A percentile compares a stretch with the other conserved stretches of the same genome.
Conservation (phyloP, 192 early-diverging fungal genomes). For the Entomortierella parvispora region DNA sequence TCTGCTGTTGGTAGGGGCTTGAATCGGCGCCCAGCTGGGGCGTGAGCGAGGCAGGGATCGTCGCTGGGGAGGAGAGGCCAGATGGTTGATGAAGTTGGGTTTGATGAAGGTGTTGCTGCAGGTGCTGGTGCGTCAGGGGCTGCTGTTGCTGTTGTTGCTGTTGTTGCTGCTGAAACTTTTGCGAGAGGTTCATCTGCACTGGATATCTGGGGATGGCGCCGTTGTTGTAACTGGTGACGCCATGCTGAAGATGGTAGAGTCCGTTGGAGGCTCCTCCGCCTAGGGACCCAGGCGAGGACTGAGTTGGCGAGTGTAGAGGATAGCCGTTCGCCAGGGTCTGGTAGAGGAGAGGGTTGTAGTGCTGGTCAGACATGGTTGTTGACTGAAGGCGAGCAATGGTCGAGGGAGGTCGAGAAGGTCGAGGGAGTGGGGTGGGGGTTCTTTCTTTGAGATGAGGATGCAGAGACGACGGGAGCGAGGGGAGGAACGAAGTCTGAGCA, state of each 20-base stretch:
- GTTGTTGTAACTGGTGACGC: constrained; percentile 52
- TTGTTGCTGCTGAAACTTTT: constrained; percentile 61
- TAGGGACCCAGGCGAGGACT: constrained; percentile 37
- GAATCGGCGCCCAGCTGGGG: constrained; percentile 52
- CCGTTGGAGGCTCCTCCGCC: constrained; percentile 27
- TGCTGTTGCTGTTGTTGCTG: constrained; percentile 57
- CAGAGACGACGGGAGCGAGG: not conserved
- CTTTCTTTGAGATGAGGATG: too few relatives aligned
- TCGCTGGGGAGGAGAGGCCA: constrained; percentile 43
- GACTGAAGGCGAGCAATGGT: too few relatives aligned
- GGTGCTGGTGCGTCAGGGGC: constrained; percentile 41
- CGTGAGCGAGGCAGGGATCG: constrained; percentile 38
- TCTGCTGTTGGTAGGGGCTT: constrained; percentile 78
- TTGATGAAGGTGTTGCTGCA: constrained; percentile 50
- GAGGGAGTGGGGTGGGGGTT: too few relatives aligned
- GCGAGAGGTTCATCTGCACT: constrained; percentile 59
- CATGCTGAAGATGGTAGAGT: constrained; percentile 41
- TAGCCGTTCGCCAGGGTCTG: constrained; percentile 44
- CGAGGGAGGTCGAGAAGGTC: too few relatives aligned
- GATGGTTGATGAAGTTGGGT: constrained; percentile 40
- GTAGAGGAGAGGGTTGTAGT: constrained; percentile 49
- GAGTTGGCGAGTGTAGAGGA: constrained; percentile 37
- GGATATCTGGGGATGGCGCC: constrained; percentile 54
- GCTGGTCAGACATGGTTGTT: constrained; percentile 4
- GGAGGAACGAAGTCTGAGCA: constrained; percentile 36